Base-by-base conservation (phyloP, 257 asterid species). In the Linaria vulgaris region DNA sequence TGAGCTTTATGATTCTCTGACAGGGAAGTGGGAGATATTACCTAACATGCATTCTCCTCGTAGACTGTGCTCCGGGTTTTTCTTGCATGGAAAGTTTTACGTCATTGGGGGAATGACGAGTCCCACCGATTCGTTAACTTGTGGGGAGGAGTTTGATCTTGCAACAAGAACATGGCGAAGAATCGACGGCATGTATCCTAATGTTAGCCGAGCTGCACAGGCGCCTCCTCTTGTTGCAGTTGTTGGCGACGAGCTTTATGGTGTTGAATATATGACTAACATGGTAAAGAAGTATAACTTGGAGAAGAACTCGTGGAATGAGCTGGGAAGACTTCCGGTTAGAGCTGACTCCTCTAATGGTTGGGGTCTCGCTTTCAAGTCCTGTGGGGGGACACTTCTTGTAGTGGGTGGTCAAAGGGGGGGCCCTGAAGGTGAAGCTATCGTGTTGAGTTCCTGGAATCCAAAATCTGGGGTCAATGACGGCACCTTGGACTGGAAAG, bases 191-290 rank as follows among this genome's bases (percentile, higher is more conserved):
- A 85, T 90, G 95, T 87, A 80, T 60, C 97, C 97, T 6, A 81
- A 83, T n/a, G 87, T 87, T 21, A 85, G 78, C 64, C 80, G 83
- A 49, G 96, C 90, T 48, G 92, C 96, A 9, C 96, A 87, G 66
- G 97, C 97, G 16, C 97, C 97, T 14, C 97, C 97, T 15, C 96
- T 90, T 48, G 92, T 90, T 53, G 97, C 97, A 15, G 97, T 90
- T 24, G 95, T 87, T 39, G 75, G 79, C 37, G 79, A 90, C 75
- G 79, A 78, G 58, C 88, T 87, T 16, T 90, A 87, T 46, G 95
- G 85, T 4, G 87, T 90, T 31, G 97, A 90, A 69, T 87, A 87
- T 76, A 69, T 70, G 46, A 85, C 95, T 38, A 90, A 90, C 74
- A 87, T 87, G 96, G 86, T 90, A 54, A 90, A 82, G 82, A 85